Conservation (phyloP, 495 filamentous ascomycete genomes). For the Xylaria telfairii region DNA sequence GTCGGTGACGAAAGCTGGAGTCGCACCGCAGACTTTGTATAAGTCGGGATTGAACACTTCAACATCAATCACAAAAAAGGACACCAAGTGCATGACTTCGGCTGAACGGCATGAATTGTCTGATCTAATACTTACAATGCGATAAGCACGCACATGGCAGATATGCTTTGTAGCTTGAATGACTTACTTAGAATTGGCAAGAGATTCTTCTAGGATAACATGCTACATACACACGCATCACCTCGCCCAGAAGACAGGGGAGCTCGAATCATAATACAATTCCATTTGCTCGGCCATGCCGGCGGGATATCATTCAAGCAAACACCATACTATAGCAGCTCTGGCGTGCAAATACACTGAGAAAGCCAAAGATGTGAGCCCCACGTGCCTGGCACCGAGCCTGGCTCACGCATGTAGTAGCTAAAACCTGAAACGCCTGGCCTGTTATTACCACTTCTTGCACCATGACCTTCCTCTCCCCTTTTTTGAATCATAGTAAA, state of each 20-base stretch:
- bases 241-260: background rate
- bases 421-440: conserved; percentile 18
- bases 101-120: background rate
- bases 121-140: background rate
- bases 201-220: background rate
- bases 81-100: background rate
- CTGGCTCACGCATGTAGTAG: conserved; percentile 12
- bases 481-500: conserved; percentile 15
- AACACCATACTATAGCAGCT: conserved; percentile 24
- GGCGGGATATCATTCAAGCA: conserved; percentile 45
- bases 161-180: background rate
- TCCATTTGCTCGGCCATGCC: conserved; percentile 40
- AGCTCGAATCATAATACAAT: conserved; percentile 21
- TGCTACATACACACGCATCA: background rate
- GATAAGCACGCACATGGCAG: background rate
- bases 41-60: background rate
- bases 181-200: background rate
- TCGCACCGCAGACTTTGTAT: conserved; percentile 63
- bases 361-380: conserved; percentile 10
- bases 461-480: background rate
- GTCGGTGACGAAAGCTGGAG: conserved; percentile 70
- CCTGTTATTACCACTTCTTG: conserved; percentile 18
- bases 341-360: conserved; percentile 29
- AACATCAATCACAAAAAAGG: background rate
- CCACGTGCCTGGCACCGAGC: background rate